These are phyloP conservation scores for Calonectria honghensis DNA, from an alignment of 2,329 filamentous ascomycete genomes.

Conservation along the genomic window DNA sequence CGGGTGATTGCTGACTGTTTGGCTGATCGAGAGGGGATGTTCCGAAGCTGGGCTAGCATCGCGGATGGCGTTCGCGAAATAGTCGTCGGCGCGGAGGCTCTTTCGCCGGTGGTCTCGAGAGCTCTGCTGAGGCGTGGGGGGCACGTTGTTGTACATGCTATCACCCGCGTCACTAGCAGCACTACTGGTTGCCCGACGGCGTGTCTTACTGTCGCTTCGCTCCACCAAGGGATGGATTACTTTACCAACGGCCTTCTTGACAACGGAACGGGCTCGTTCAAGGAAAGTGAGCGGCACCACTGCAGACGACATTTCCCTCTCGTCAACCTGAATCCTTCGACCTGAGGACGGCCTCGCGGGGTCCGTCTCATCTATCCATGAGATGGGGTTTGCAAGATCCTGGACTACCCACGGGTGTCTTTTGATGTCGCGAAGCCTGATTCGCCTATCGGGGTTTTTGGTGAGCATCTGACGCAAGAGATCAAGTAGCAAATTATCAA, in stretches of 20 bases:
- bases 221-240: constrained; percentile 78
- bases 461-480: constrained; percentile 86
- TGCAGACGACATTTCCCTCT: constrained; percentile 90
- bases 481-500: constrained; percentile 87
- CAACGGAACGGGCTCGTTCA: constrained; percentile 86
- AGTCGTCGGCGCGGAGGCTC: constrained; percentile 73
- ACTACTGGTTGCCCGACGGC: constrained; percentile 76
- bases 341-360: constrained; percentile 85
- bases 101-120: constrained; percentile 71
- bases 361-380: constrained; percentile 97
- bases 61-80: constrained; percentile 66
- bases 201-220: constrained; percentile 71
- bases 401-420: constrained; percentile 93
- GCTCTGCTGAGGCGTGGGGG: constrained; percentile 69
- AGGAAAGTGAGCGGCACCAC: constrained; percentile 93
- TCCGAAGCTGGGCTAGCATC: constrained; percentile 55
- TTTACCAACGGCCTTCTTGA: constrained; percentile 80
- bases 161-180: constrained; percentile 79
- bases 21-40: constrained; percentile 52
- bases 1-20: constrained; percentile 51
- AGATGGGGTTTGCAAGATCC: constrained; percentile 82
- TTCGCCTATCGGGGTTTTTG: constrained; percentile 92
- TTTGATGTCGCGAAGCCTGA: constrained; percentile 93
- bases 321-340: constrained; percentile 93
- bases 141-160: constrained; percentile 64